These are phyloP conservation scores for Wilcoxina mikolae DNA, from an alignment of 495 filamentous ascomycete genomes.

Conservation along the genomic window DNA sequence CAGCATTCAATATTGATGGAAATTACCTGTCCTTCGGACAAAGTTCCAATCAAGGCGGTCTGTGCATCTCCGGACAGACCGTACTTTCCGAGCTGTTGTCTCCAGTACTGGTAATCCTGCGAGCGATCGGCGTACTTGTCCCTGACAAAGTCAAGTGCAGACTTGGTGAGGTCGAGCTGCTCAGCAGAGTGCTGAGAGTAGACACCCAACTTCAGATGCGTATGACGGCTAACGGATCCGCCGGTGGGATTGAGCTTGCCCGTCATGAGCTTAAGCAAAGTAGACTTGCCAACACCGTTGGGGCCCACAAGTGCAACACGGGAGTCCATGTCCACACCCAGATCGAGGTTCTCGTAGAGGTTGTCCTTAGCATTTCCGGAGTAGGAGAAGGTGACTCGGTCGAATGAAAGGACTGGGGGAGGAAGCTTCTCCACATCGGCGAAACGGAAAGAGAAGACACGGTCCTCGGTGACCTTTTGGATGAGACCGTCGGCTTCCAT, in stretches of 20 bases:
- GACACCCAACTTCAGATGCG: slow-evolving; percentile 92
- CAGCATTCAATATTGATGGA: neutral
- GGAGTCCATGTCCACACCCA: slow-evolving; percentile 99
- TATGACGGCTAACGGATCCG: slow-evolving; percentile 76
- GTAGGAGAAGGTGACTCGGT: slow-evolving; percentile 96
- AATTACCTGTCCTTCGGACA: slow-evolving; percentile 58
- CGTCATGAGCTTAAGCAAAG: slow-evolving; percentile 91
- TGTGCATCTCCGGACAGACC: slow-evolving; percentile 83
- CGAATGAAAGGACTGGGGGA: slow-evolving; percentile 88
- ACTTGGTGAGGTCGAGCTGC: slow-evolving; percentile 96
- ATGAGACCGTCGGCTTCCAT: slow-evolving; percentile 99
- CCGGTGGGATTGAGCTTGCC: slow-evolving; percentile 76
- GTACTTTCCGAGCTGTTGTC: slow-evolving; percentile 89
- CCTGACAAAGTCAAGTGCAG: slow-evolving; percentile 88
- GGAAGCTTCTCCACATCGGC: slow-evolving; percentile 97
- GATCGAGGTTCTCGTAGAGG: slow-evolving; percentile 88
- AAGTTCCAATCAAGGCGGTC: slow-evolving; percentile 91
- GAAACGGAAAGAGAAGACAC: slow-evolving; percentile 96
- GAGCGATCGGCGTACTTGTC: slow-evolving; percentile 80
- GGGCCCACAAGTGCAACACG: slow-evolving; percentile 93
- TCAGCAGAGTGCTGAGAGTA: slow-evolving; percentile 98
- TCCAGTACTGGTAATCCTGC: slow-evolving; percentile 99
- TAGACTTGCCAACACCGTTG: slow-evolving; percentile 99
- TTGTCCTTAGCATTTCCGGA: slow-evolving; percentile 77
- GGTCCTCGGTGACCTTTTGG: slow-evolving; percentile 69